These are phyloP conservation scores for Podospora sp. DNA, from an alignment of 495 filamentous ascomycete genomes.

Conservation along the genomic window DNA sequence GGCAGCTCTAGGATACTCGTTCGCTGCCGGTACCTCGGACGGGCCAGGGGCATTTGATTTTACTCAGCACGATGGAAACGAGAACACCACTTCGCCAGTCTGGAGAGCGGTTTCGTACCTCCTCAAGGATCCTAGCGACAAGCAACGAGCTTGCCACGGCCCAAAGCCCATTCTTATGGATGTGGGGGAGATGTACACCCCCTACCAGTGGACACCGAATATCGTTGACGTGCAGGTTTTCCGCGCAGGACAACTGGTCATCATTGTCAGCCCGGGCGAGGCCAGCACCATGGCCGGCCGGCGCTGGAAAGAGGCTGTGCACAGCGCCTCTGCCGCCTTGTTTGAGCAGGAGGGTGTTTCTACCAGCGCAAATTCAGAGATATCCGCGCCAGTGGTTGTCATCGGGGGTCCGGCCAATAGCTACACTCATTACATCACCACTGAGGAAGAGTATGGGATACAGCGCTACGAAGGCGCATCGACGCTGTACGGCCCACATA, in stretches of 20 bases:
- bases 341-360: conserved; percentile 42
- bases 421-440: conserved; percentile 95
- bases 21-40: conserved; percentile 93
- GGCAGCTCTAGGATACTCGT: conserved; percentile 91
- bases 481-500: conserved; percentile 92
- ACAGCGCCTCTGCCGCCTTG: conserved; percentile 50
- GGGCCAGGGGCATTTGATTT: conserved; percentile 94
- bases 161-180: conserved; percentile 90
- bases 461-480: conserved; percentile 96
- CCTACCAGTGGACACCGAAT: conserved; percentile 91
- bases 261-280: conserved; percentile 88
- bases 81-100: conserved; percentile 76
- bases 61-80: conserved; percentile 76
- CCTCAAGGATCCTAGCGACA: conserved; percentile 69
- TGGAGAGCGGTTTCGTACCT: conserved; percentile 77
- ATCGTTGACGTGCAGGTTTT: conserved; percentile 91
- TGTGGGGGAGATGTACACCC: conserved; percentile 75
- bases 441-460: conserved; percentile 84
- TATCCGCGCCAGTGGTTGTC: conserved; percentile 67
- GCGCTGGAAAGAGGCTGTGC: conserved; percentile 84
- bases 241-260: conserved; percentile 83
- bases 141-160: conserved; percentile 76
- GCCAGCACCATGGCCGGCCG: conserved; percentile 94
- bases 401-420: conserved; percentile 93
- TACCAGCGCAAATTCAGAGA: not conserved